A percentile compares a stretch with the other conserved stretches of the same genome.
Conservation (phyloP, 208 protist species). For the Tetramitus jugosus region DNA sequence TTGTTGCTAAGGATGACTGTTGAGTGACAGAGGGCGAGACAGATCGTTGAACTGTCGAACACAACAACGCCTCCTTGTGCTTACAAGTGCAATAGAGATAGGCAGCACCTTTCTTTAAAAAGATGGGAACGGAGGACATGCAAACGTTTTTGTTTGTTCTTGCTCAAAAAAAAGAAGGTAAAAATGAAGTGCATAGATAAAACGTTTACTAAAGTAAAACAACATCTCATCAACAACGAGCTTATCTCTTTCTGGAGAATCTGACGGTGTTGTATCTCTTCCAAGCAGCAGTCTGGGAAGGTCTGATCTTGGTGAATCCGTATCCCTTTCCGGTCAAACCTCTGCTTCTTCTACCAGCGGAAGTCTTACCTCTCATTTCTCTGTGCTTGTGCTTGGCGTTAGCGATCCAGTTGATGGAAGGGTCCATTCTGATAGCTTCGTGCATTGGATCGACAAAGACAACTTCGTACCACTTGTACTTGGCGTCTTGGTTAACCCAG, state of each 20-base stretch:
- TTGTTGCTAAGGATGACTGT: no score
- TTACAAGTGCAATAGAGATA: no score
- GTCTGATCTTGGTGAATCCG: slow-evolving; percentile 82
- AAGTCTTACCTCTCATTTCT: slow-evolving; percentile 95
- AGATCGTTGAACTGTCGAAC: no score
- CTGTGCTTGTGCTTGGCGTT: slow-evolving; percentile 90
- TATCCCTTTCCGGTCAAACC: slow-evolving; percentile 91
- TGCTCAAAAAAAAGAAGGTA: no score
- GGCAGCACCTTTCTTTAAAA: no score
- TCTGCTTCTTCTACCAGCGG: slow-evolving; percentile 87
- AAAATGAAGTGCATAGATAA: no score
- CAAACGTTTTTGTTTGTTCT: no score
- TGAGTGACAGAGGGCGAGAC: no score
- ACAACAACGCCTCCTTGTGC: no score
- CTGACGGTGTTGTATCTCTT: slow-evolving; percentile 94
- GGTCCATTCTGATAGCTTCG: slow-evolving; percentile 92
- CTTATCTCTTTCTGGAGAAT: slow-evolving; percentile 82
- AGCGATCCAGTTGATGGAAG: slow-evolving; percentile 98
- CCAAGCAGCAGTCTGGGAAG: slow-evolving; percentile 89
- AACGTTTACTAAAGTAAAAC: no score
- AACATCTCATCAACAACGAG: no score
- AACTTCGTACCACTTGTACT: slow-evolving; percentile 96
- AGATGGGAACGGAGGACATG: no score
- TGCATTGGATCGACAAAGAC: slow-evolving; percentile 97
- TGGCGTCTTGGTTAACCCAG: slow-evolving; percentile 94